A percentile compares a stretch with the other conserved stretches of the same genome.
These are phyloP conservation scores for Boletus bicolor DNA, from an alignment of 768 basidiomycete genomes.

Conservation along the genomic window DNA sequence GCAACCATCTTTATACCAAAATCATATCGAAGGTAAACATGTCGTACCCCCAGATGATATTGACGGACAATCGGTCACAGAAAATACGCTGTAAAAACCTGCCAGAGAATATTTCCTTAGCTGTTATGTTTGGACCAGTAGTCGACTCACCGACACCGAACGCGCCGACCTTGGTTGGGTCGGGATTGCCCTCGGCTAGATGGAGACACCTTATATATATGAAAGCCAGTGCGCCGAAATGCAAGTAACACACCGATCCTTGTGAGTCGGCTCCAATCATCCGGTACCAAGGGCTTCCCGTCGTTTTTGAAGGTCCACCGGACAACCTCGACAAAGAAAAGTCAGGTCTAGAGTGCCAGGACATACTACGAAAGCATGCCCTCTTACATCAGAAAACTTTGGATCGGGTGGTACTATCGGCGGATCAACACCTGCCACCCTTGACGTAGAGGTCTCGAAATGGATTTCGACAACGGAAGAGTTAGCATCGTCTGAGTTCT, in stretches of 20 bases:
- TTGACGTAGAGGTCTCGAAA: slow-evolving; percentile 58
- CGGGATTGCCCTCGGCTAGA: slow-evolving; percentile 89
- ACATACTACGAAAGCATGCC: slow-evolving; percentile 23
- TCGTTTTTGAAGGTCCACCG: slow-evolving; percentile 88
- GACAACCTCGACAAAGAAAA: slow-evolving; percentile 47
- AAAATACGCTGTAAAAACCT: slow-evolving; percentile 78
- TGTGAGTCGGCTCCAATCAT: slow-evolving; percentile 87
- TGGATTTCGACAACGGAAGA: slow-evolving; percentile 71
- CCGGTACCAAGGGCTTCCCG: slow-evolving; percentile 72
- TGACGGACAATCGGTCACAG: slow-evolving; percentile 73
- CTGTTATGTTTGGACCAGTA: background rate
- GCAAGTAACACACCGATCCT: slow-evolving; percentile 63
- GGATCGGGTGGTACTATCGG: slow-evolving; percentile 49
- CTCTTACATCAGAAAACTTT: slow-evolving; percentile 58
- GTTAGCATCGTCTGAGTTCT: slow-evolving; percentile 92
- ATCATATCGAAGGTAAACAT: slow-evolving; percentile 15
- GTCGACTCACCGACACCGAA: slow-evolving; percentile 71
- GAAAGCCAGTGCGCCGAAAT: background rate
- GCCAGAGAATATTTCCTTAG: background rate
- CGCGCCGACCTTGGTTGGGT: slow-evolving; percentile 94
- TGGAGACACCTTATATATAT: background rate
- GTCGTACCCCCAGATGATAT: slow-evolving; percentile 65
- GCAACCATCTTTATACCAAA: slow-evolving; percentile 3
- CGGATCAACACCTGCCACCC: slow-evolving; percentile 3
- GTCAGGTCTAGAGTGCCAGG: background rate